Evolutionary conservation across 306 rosid species (phyloP), one percentile per base, ranked within the genome.

Genomic region (Urtica urens): DNA sequence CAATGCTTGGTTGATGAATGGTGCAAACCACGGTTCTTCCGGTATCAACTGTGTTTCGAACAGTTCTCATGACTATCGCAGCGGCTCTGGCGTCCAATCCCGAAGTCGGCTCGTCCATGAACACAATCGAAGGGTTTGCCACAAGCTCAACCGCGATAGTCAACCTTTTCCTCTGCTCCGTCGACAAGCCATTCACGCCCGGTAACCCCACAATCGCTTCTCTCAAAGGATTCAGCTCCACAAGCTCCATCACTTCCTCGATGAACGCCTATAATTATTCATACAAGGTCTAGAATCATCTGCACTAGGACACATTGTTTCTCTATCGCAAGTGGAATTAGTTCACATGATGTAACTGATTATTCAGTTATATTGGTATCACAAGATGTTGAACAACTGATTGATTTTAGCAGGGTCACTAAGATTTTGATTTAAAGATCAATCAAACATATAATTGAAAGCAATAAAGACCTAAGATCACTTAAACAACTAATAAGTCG

Each of bases 41-140:
- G 0, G 80, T 74, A 31, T 74, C 70, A 13, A 69, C 80, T 0
- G 76, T 74, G 69, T 69, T 74, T 57, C 77, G 59, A 44, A 74
- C 77, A 2, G 81, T 69, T 53, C 81, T 71, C 78, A 75, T 75
- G 58, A 70, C 81, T 18, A 75, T 75, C 16, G 77, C 81, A 10
- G 74, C 81, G 23, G 81, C 77, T 59, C 81, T 75, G 21, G 81
- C 81, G 59, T 75, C 81, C 6, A 75, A 55, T 6, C 81, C 81
- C 12, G 81, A 75, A 46, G 81, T 75, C 25, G 75, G 81, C 54
- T 75, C 81, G 45, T 71, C 81, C 81, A 75, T 75, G 57, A 75
- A 75, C 59, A 70, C 64, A 25, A 75, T 71, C 21, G 81, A 70
- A 25, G 81, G 81, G 43, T 75, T 75, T 2, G 81, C 81, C 3